Conservation (phyloP, 2,329 filamentous ascomycete genomes). For the Sporothrix euskadiensis region DNA sequence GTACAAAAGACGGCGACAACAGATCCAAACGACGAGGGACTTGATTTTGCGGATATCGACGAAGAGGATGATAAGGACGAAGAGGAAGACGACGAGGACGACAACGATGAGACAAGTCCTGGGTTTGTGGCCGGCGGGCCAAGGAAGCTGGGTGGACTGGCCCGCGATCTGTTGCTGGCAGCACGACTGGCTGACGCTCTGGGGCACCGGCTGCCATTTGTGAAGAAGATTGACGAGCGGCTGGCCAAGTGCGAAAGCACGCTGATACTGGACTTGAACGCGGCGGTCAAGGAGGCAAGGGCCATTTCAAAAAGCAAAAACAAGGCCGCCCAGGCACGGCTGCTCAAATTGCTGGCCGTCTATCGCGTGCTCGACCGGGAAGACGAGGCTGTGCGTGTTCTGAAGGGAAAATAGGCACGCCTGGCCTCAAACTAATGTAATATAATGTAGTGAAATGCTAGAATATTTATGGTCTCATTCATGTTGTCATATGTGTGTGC, state of each 20-base stretch:
- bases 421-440: not conserved
- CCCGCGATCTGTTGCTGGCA: slow-evolving; percentile 48
- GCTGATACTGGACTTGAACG: slow-evolving; percentile 56
- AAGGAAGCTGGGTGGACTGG: slow-evolving; percentile 48
- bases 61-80: slow-evolving; percentile 40
- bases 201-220: slow-evolving; percentile 51
- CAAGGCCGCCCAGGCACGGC: slow-evolving; percentile 44
- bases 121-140: slow-evolving; percentile 50
- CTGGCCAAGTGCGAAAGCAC: slow-evolving; percentile 57
- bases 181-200: slow-evolving; percentile 47
- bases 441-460: slow-evolving; percentile 6
- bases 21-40: not conserved
- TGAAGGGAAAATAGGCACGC: slow-evolving; percentile 42
- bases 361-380: slow-evolving; percentile 57
- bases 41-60: not conserved
- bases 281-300: slow-evolving; percentile 48
- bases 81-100: slow-evolving; percentile 38
- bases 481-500: not conserved
- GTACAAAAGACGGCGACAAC: slow-evolving; percentile 36
- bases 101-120: slow-evolving; percentile 38
- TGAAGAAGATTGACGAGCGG: slow-evolving; percentile 55
- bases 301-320: slow-evolving; percentile 40
- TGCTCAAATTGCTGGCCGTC: slow-evolving; percentile 55
- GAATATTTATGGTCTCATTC: not conserved
- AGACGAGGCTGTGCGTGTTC: slow-evolving; percentile 52